Evolutionary conservation across 2,329 filamentous ascomycete species (phyloP).

Genomic region (Fusarium tjaetaba): DNA sequence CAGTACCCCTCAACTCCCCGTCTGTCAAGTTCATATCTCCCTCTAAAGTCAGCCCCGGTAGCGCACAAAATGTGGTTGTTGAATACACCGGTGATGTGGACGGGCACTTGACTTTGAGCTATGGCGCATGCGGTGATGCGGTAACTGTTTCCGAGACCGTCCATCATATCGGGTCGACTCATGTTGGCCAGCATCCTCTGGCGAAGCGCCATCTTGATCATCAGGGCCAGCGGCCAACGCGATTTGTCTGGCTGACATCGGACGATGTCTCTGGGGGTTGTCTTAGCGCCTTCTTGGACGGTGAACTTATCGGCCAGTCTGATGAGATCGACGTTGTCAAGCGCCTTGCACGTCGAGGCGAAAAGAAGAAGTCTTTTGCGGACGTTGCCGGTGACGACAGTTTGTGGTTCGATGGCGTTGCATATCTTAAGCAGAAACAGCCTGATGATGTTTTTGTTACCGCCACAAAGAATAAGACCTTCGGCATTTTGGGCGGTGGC

Average conservation of each 20-base stretch:
- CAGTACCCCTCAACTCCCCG: neutral
- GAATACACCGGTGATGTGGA: slow-evolving; percentile 32
- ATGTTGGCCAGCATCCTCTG: slow-evolving; percentile 34
- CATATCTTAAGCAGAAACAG: slow-evolving; percentile 41
- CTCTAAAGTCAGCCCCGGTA: neutral
- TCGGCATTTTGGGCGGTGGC: slow-evolving; percentile 51
- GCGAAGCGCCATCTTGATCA: slow-evolving; percentile 34
- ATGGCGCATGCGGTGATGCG: slow-evolving; percentile 25
- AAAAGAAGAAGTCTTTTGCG: slow-evolving; percentile 3
- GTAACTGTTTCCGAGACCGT: neutral
- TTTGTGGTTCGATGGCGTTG: slow-evolving; percentile 41
- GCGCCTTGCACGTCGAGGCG: neutral
- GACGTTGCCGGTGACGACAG: neutral
- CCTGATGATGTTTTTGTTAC: slow-evolving; percentile 36
- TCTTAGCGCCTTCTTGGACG: slow-evolving; percentile 35
- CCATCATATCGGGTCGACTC: slow-evolving; percentile 36
- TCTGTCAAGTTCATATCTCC: neutral
- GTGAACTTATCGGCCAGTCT: slow-evolving; percentile 32
- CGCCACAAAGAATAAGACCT: slow-evolving; percentile 35
- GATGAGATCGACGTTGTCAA: neutral
- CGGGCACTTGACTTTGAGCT: slow-evolving; percentile 29
- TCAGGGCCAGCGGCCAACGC: slow-evolving; percentile 22
- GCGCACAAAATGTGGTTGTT: slow-evolving; percentile 35
- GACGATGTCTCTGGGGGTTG: slow-evolving; percentile 20
- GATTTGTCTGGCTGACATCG: slow-evolving; percentile 37